These are phyloP conservation scores for Aquilaria malaccensis DNA, from an alignment of 345 rosid species.

Conservation along the genomic window DNA sequence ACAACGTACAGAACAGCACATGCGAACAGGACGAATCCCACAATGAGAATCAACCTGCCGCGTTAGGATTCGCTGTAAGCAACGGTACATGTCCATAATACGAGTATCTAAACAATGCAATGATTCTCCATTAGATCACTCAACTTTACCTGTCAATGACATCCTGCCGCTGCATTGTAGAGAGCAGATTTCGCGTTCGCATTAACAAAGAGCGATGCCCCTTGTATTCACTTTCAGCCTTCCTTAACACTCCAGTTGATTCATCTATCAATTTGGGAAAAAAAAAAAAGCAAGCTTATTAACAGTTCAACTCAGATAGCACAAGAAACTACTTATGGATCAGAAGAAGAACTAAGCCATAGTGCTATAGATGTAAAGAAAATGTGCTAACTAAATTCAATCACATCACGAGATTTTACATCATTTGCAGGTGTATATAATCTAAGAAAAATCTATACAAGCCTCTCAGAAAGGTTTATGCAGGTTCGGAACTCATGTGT, in stretches of 20 bases:
- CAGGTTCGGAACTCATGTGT: too few relatives aligned
- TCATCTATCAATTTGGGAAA: constrained; percentile 45
- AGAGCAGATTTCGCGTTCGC: constrained; percentile 78
- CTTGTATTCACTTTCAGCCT: constrained; percentile 94
- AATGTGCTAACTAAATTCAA: too few relatives aligned
- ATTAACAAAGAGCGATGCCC: constrained; percentile 79
- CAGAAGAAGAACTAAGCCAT: too few relatives aligned
- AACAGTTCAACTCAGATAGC: too few relatives aligned
- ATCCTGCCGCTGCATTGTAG: constrained; percentile 91
- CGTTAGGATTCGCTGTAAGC: constrained; percentile 16
- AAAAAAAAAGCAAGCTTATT: not conserved
- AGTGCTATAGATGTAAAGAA: too few relatives aligned
- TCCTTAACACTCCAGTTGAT: constrained; percentile 65
- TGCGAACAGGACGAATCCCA: constrained; percentile 62
- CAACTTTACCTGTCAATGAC: constrained; percentile 62
- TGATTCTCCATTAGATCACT: not conserved
- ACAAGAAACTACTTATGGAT: too few relatives aligned
- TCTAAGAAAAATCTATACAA: too few relatives aligned
- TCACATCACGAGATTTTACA: too few relatives aligned
- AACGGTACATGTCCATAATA: not conserved
- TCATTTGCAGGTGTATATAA: too few relatives aligned
- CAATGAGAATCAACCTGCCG: constrained; percentile 56
- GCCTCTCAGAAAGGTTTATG: too few relatives aligned
- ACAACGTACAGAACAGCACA: constrained; percentile 82
- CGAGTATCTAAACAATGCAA: not conserved